Percentiles rank a stretch among this genome's conserved stretches.
Evolutionary conservation across 2,329 filamentous ascomycete genomes (phyloP).

Genomic region (Elsinoe arachidis): DNA sequence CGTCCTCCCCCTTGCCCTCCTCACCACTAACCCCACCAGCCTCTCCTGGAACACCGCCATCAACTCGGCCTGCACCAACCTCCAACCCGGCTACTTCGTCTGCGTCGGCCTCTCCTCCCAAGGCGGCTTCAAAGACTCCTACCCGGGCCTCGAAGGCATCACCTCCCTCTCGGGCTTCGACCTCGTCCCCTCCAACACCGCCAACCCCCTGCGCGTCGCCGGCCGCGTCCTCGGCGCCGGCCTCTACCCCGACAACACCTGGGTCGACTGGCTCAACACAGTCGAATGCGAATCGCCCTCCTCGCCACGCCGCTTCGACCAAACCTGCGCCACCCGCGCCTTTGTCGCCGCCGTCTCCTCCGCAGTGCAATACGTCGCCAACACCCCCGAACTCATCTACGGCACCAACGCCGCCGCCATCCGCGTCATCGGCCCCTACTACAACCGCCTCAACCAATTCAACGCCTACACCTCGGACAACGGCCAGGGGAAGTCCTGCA

Average conservation of each 20-base stretch:
- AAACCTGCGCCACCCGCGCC: neutral
- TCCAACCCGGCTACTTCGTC: neutral
- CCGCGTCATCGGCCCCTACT: neutral
- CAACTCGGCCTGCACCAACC: neutral
- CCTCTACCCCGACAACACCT: neutral
- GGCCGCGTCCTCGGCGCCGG: neutral
- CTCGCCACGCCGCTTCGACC: neutral
- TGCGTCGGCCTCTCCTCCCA: neutral
- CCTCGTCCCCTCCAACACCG: neutral
- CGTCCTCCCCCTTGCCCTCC: neutral
- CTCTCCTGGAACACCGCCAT: neutral
- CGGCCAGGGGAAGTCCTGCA: neutral
- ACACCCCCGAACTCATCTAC: neutral
- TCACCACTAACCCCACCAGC: neutral
- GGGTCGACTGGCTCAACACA: conserved; percentile 1
- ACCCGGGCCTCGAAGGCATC: neutral
- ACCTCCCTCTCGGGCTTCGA: neutral
- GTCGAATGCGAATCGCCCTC: neutral
- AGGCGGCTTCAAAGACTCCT: neutral
- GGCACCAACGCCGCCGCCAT: neutral
- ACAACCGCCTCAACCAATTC: neutral
- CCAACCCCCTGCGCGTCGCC: neutral
- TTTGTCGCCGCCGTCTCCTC: neutral
- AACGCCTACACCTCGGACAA: neutral
- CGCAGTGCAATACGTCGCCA: neutral